Evolutionary conservation across 2,329 filamentous ascomycete genomes (phyloP).

Genomic region (Dactylellina cionopaga): DNA sequence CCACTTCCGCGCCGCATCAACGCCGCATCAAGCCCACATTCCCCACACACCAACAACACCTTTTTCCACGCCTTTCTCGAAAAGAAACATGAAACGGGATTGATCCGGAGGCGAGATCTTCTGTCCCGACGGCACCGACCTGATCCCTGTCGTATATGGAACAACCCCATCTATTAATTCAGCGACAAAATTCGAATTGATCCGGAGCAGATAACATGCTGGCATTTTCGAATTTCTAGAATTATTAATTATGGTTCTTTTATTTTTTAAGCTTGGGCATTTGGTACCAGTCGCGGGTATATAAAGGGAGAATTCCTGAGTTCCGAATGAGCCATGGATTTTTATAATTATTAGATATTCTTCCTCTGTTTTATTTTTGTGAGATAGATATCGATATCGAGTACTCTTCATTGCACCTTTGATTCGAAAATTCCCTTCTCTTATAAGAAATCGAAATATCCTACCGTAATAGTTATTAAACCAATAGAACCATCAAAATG

Average conservation of each 20-base stretch:
- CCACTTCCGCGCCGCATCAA: slow-evolving; percentile 11
- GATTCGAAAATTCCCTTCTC: neutral
- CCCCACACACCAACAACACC: slow-evolving; percentile 16
- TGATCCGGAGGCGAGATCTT: slow-evolving; percentile 52
- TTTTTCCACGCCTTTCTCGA: neutral
- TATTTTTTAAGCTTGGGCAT: neutral
- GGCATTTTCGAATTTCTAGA: slow-evolving; percentile 52
- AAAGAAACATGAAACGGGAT: slow-evolving; percentile 33
- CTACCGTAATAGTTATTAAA: too few relatives aligned
- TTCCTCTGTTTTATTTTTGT: too few relatives aligned
- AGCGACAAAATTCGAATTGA: slow-evolving; percentile 37
- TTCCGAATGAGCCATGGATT: neutral
- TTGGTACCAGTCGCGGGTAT: slow-evolving; percentile 11
- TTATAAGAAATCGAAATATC: too few relatives aligned
- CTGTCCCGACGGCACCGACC: slow-evolving; percentile 47
- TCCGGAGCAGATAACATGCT: slow-evolving; percentile 41
- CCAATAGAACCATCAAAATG: too few relatives aligned
- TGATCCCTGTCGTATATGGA: slow-evolving; percentile 49
- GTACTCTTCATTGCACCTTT: neutral
- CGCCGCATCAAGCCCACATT: neutral
- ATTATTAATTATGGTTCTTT: slow-evolving; percentile 34
- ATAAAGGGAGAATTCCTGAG: slow-evolving; percentile 11
- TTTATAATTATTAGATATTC: too few relatives aligned
- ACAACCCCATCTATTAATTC: slow-evolving; percentile 23
- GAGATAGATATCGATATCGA: too few relatives aligned